These are phyloP conservation scores for Yarrowia hollandica DNA, from an alignment of 805 yeast genomes.

Conservation along the genomic window DNA sequence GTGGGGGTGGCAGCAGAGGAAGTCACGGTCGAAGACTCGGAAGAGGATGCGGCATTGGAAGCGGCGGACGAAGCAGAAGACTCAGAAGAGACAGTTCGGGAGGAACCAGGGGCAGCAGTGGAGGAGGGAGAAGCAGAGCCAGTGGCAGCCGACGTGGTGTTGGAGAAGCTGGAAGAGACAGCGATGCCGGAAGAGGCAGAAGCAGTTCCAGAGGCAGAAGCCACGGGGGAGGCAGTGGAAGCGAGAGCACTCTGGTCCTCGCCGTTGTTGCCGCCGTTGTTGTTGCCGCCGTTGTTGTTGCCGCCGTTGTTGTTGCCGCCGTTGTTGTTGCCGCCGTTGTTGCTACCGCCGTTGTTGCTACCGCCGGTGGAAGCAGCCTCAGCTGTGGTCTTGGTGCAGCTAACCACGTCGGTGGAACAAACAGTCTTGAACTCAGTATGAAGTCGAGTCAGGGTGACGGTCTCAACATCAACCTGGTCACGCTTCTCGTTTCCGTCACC, in stretches of 20 bases:
- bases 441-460: conserved; percentile 23
- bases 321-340: neutral
- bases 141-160: neutral
- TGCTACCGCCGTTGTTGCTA: neutral
- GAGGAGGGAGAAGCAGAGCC: neutral
- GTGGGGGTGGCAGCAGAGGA: conserved; percentile 22
- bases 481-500: conserved; percentile 14
- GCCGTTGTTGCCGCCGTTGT: neutral
- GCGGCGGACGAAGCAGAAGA: conserved; percentile 1
- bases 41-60: neutral
- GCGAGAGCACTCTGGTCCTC: neutral
- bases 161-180: conserved; percentile 3
- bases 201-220: neutral
- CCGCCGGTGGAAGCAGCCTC: neutral
- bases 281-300: neutral
- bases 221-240: neutral
- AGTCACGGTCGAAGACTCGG: conserved; percentile 3
- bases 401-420: neutral
- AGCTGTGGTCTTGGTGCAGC: conserved; percentile 3
- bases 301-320: neutral
- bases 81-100: conserved; percentile 11
- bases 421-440: conserved; percentile 20
- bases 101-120: conserved; percentile 11
- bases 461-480: conserved; percentile 20
- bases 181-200: neutral